Percentiles rank a stretch among this genome's conserved stretches.
phyloP scores from a whole-genome alignment of 1,284 basidiomycete species.

The Volvariella surrecta region DNA sequence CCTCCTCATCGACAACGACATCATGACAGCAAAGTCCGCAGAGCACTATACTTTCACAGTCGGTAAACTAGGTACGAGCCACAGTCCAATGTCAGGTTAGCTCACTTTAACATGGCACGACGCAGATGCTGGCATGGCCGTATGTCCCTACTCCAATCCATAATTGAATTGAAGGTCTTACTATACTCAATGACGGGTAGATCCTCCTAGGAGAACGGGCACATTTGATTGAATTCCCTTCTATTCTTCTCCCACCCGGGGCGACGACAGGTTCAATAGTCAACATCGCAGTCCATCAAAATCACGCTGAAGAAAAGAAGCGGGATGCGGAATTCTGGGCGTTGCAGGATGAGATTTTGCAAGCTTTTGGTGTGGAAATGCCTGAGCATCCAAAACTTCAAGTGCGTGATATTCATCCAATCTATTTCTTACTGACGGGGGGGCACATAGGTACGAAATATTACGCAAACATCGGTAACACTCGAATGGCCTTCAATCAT shows the following conservation, averaged over 20 bases:
- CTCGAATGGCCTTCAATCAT: constrained; percentile 87
- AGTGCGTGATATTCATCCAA: constrained; percentile 29
- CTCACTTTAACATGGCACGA: constrained; percentile 2
- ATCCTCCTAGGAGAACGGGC: constrained; percentile 88
- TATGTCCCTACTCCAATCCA: constrained; percentile 24
- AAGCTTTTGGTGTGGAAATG: constrained; percentile 59
- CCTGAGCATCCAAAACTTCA: constrained; percentile 70
- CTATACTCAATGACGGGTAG: constrained; percentile 27
- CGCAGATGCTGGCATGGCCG: constrained; percentile 77
- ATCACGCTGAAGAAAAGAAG: constrained; percentile 73
- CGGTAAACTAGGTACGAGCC: constrained; percentile 36
- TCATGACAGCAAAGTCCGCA: constrained; percentile 8
- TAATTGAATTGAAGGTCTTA: constrained; percentile 6
- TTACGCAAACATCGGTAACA: constrained; percentile 91
- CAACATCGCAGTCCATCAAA: constrained; percentile 88
- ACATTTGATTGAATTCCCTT: constrained; percentile 94
- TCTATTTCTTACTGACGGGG: background rate
- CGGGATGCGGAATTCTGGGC: constrained; percentile 76
- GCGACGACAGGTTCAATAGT: constrained; percentile 92
- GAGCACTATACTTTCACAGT: constrained; percentile 45
- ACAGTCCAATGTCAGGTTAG: background rate
- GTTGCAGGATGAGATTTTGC: constrained; percentile 73
- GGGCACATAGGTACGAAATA: constrained; percentile 66
- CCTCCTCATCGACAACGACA: background rate
- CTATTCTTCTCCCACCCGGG: constrained; percentile 83